These are phyloP conservation scores for Prorocentrum cordatum DNA, from an alignment of 169 alveolate species.

Conservation along the genomic window DNA sequence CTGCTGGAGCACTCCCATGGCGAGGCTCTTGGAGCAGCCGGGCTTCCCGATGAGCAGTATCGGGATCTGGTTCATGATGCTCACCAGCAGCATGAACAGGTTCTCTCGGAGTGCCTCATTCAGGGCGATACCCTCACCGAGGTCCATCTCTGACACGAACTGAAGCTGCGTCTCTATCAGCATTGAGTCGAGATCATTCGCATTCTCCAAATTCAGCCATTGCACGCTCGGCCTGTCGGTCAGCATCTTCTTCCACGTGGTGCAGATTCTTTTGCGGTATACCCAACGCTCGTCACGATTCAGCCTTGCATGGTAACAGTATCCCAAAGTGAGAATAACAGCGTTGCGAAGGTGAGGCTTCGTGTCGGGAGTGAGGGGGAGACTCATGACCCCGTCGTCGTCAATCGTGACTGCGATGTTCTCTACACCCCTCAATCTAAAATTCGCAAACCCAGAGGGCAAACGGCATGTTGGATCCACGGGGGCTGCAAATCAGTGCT, in stretches of 20 bases:
- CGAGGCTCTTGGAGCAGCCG: slow-evolving; percentile 50
- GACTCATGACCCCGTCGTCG: too few species aligned
- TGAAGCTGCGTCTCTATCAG: background rate
- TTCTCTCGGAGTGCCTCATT: slow-evolving; percentile 68
- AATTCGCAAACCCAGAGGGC: too few species aligned
- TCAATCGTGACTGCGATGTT: too few species aligned
- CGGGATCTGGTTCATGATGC: slow-evolving; percentile 69
- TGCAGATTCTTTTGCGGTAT: background rate
- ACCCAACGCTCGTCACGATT: slow-evolving; percentile 42
- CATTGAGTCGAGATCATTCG: background rate
- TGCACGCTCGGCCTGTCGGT: background rate
- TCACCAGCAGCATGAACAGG: slow-evolving; percentile 68
- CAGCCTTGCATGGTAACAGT: slow-evolving; percentile 38
- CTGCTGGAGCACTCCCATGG: slow-evolving; percentile 52
- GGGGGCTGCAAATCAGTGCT: too few species aligned
- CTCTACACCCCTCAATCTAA: too few species aligned
- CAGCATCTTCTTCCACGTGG: slow-evolving; percentile 3
- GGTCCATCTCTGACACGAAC: background rate
- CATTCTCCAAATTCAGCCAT: background rate
- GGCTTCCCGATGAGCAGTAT: slow-evolving; percentile 62
- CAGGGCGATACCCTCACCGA: slow-evolving; percentile 47
- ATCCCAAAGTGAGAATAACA: slow-evolving; percentile 44
- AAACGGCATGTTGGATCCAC: too few species aligned
- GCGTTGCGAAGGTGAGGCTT: slow-evolving; percentile 17
- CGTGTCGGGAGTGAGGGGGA: too few species aligned